These are phyloP conservation scores for Talaromyces funiculosus DNA, from an alignment of 2,329 filamentous ascomycete genomes.

Conservation along the genomic window DNA sequence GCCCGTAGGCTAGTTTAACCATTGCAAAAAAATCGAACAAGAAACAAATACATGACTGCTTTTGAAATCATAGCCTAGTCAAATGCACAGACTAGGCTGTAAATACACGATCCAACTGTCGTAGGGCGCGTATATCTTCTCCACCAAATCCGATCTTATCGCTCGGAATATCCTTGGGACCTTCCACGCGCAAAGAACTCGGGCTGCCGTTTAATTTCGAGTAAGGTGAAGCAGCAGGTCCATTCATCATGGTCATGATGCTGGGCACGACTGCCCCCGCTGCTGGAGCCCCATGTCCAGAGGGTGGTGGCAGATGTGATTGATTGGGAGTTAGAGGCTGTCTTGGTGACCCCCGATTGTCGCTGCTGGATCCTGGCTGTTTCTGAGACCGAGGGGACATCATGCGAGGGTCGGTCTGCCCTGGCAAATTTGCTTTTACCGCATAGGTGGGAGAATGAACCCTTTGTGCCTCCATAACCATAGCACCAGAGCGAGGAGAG, in stretches of 20 bases:
- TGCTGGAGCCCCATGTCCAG: conserved; percentile 23
- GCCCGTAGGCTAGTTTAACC: conserved; percentile 7
- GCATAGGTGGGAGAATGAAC: conserved; percentile 28
- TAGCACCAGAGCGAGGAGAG: conserved; percentile 24
- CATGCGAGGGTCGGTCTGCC: conserved; percentile 29
- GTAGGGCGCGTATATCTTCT: conserved; percentile 61
- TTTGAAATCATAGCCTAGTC: not conserved
- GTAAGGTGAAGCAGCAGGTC: conserved; percentile 22
- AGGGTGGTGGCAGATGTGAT: conserved; percentile 17
- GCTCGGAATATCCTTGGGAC: conserved; percentile 51
- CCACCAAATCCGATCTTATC: conserved; percentile 52
- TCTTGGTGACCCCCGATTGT: conserved; percentile 18
- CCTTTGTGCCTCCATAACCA: conserved; percentile 23
- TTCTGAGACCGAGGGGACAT: conserved; percentile 30
- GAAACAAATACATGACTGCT: not conserved
- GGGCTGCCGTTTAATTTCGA: conserved; percentile 20
- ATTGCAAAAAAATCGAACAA: not conserved
- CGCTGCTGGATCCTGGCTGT: conserved; percentile 13
- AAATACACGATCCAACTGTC: conserved; percentile 57
- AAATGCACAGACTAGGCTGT: conserved; percentile 24
- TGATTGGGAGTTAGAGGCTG: conserved; percentile 20
- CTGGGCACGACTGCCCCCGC: conserved; percentile 48
- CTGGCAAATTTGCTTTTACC: conserved; percentile 6
- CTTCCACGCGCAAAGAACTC: conserved; percentile 22
- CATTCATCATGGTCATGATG: conserved; percentile 46